phyloP scores from a whole-genome alignment of 129 eudicot genomes.

The Chrysanthemum seticuspe region DNA sequence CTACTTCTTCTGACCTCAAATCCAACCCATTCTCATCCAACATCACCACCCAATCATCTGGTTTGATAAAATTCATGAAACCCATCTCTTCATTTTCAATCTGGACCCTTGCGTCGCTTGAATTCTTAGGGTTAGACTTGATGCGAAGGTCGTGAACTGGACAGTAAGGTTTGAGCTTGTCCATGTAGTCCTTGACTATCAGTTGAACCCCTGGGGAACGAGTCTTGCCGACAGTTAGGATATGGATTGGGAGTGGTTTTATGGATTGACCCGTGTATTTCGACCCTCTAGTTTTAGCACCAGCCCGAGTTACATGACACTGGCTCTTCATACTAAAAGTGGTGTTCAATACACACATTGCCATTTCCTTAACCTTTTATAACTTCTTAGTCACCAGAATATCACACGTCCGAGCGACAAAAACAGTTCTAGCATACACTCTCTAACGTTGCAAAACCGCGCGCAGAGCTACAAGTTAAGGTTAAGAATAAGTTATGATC shows the following conservation, averaged over 20 bases:
- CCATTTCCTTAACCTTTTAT: constrained; percentile 17
- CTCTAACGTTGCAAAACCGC: too few relatives aligned
- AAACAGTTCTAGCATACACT: background rate
- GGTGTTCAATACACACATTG: constrained; percentile 16
- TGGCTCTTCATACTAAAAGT: constrained; percentile 25
- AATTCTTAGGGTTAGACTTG: constrained; percentile 79
- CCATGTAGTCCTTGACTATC: constrained; percentile 67
- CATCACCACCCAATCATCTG: constrained; percentile 89
- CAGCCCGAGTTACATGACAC: constrained; percentile 6
- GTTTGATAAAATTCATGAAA: constrained; percentile 51
- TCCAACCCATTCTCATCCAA: constrained; percentile 78
- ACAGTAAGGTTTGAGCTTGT: constrained; percentile 72
- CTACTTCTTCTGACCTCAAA: constrained; percentile 71
- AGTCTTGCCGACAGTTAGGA: constrained; percentile 74
- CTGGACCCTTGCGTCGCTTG: constrained; percentile 69
- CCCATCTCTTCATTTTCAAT: constrained; percentile 77
- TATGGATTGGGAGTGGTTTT: constrained; percentile 71
- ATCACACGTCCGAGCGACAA: background rate
- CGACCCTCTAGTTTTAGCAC: constrained; percentile 29
- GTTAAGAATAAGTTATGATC: background rate
- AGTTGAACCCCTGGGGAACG: constrained; percentile 70
- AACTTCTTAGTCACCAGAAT: background rate
- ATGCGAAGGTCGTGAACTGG: constrained; percentile 54
- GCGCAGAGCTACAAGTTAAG: background rate
- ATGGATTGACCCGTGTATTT: constrained; percentile 57